A percentile compares a stretch with the other conserved stretches of the same genome.
These are phyloP conservation scores for Fusarium liriodendri DNA, from an alignment of 2,329 filamentous ascomycete genomes.

Conservation along the genomic window DNA sequence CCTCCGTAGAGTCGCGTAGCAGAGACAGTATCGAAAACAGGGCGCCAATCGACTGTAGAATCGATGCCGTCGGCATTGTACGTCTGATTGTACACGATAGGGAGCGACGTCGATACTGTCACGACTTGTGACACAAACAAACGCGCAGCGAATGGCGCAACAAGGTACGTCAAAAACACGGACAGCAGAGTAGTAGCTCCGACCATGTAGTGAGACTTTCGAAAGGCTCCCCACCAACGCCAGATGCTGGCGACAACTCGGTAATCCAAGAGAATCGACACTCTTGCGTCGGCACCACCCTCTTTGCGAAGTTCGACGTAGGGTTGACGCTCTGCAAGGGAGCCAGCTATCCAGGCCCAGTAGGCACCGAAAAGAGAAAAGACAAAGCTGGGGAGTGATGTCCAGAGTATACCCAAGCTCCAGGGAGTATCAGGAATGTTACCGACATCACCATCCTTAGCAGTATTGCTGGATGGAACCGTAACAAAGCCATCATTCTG, in stretches of 20 bases:
- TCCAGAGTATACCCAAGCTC: constrained; percentile 23
- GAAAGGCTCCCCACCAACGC: constrained; percentile 27
- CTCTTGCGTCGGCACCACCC: constrained; percentile 4
- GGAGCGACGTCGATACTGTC: background rate
- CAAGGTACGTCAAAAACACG: constrained; percentile 13
- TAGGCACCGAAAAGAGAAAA: constrained; percentile 21
- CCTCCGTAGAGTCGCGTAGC: constrained; percentile 18
- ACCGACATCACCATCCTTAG: background rate
- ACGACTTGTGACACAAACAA: constrained; percentile 24
- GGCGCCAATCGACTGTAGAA: constrained; percentile 21
- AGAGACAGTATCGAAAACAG: constrained; percentile 15
- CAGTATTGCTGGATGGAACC: background rate
- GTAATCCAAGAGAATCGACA: constrained; percentile 24
- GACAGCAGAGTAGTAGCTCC: constrained; percentile 22
- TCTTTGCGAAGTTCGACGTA: constrained; percentile 25
- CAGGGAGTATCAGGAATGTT: constrained; percentile 2
- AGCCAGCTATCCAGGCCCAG: constrained; percentile 26
- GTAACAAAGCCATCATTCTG: constrained; percentile 18
- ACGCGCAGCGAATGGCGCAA: constrained; percentile 23
- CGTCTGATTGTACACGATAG: constrained; percentile 4
- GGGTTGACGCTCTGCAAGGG: constrained; percentile 27
- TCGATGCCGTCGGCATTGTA: constrained; percentile 8
- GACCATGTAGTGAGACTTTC: constrained; percentile 15
- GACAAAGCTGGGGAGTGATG: constrained; percentile 18
- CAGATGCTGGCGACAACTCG: constrained; percentile 7